These are phyloP conservation scores for Cryphonectria carpinicola DNA, from an alignment of 2,329 filamentous ascomycete species.

Conservation along the genomic window DNA sequence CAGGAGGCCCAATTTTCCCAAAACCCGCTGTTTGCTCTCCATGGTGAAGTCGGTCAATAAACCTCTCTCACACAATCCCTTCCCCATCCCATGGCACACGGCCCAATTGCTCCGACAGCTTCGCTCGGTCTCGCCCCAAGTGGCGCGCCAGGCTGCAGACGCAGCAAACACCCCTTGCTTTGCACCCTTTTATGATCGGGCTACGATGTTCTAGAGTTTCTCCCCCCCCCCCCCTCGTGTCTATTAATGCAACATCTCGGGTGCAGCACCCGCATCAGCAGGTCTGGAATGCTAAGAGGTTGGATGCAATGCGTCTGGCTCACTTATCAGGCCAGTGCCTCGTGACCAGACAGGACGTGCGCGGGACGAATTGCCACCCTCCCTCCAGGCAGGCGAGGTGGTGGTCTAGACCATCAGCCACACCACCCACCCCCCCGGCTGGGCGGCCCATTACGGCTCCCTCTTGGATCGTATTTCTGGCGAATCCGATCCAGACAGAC, in stretches of 20 bases:
- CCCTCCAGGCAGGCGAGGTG: background rate
- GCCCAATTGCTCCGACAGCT: background rate
- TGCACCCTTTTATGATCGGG: background rate
- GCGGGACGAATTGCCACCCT: background rate
- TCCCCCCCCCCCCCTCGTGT: background rate
- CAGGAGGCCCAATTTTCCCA: conserved; percentile 15
- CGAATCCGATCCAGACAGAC: background rate
- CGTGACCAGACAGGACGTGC: conserved; percentile 4
- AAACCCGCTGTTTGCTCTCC: conserved; percentile 5
- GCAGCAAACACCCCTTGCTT: background rate
- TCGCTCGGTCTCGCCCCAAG: conserved; percentile 7
- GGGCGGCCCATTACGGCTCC: background rate
- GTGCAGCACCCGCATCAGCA: conserved; percentile 1
- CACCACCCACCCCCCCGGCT: background rate
- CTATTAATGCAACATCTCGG: background rate
- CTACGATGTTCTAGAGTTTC: background rate
- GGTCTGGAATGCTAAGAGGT: background rate
- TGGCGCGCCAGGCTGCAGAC: conserved; percentile 18
- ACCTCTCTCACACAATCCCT: background rate
- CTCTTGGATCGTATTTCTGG: background rate
- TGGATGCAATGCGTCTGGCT: background rate
- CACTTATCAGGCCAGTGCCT: conserved; percentile 10
- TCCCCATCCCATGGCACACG: background rate
- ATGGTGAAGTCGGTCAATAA: conserved; percentile 13
- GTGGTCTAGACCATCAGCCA: conserved; percentile 9